Evolutionary conservation across 441 rosid species (phyloP).

Genomic region (Pelargonium cotyledonis): DNA sequence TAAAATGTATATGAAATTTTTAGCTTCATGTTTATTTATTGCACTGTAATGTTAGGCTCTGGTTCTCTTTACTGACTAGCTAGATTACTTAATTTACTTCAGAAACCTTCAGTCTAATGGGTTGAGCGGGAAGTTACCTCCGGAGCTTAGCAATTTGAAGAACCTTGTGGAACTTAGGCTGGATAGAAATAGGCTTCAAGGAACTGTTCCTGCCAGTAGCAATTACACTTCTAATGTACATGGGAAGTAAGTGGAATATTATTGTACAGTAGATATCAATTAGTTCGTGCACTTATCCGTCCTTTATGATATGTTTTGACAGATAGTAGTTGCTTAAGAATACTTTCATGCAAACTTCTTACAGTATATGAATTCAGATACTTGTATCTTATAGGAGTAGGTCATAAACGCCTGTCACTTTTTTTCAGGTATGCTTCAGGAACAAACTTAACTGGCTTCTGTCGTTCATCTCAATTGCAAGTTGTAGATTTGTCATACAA

Average conservation of each 20-base stretch:
- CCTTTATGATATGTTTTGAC: neutral
- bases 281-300: constrained; percentile 5
- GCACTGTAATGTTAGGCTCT: constrained; percentile 6
- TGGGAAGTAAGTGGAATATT: constrained; percentile 46
- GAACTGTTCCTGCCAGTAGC: constrained; percentile 54
- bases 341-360: neutral
- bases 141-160: constrained; percentile 68
- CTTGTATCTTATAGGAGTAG: neutral
- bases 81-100: constrained; percentile 22
- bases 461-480: constrained; percentile 61
- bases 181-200: constrained; percentile 79
- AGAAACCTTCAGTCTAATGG: constrained; percentile 93
- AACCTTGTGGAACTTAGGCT: constrained; percentile 64
- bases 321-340: neutral
- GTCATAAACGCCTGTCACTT: neutral
- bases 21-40: constrained; percentile 1
- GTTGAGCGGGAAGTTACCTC: constrained; percentile 65
- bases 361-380: neutral
- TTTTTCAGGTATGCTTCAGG: constrained; percentile 54
- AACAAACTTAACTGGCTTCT: constrained; percentile 50
- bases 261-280: neutral
- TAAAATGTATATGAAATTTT: constrained; percentile 40
- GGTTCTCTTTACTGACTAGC: constrained; percentile 13
- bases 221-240: constrained; percentile 32
- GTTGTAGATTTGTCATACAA: constrained; percentile 79